Evolutionary conservation across 108 stramenopile genomes (phyloP), one percentile per base, ranked within the genome.

Genomic region (Aurantiochytrium sp.): DNA sequence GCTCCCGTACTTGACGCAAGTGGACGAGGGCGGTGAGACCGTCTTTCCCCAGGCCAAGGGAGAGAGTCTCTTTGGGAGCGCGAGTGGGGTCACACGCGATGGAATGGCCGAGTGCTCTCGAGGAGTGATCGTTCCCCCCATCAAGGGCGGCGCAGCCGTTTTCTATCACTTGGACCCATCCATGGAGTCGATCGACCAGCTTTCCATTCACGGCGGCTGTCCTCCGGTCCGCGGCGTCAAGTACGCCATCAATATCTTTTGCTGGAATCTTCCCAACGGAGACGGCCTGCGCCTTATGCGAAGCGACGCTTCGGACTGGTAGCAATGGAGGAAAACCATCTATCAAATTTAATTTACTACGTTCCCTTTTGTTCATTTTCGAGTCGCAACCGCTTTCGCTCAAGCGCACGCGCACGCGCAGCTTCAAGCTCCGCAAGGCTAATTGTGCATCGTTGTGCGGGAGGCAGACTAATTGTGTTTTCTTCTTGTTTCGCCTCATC

Each of bases 151-250:
- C 12, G 76, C 76, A 2, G 76, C 76, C 12, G 4, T 83, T 53
- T 83, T 83, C n/a, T 83, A 83, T 23, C 76, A 83, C 23, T 16
- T 53, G 6, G 10, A 47, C 12, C 49, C 76, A 14, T 47, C 45
- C 10, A 28, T 21, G 49, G 18, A 23, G 8, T 16, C 8, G 18
- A 53, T 83, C 25, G 76, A 83, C 5, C 6, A 23, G 25, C 76
- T 83, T 8, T 83, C 76, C 49, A 83, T 83, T 43, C 76, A 83
- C 76, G 76, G 76, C 76, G 76, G 76, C 18, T 83, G 76, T 23
- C 76, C 76, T 1, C 76, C 76, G 12, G 76, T 83, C 6, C 45
- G 51, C n/a, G 76, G 76, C 28, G 76, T 83, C 76, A 83, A 83
- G 76, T 83, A 83, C 4, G 76, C 76, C n/a, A 53, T 83, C 28